These are phyloP conservation scores for Vaccinium vitisidaea DNA, from an alignment of 148 eudicot species.

Conservation along the genomic window DNA sequence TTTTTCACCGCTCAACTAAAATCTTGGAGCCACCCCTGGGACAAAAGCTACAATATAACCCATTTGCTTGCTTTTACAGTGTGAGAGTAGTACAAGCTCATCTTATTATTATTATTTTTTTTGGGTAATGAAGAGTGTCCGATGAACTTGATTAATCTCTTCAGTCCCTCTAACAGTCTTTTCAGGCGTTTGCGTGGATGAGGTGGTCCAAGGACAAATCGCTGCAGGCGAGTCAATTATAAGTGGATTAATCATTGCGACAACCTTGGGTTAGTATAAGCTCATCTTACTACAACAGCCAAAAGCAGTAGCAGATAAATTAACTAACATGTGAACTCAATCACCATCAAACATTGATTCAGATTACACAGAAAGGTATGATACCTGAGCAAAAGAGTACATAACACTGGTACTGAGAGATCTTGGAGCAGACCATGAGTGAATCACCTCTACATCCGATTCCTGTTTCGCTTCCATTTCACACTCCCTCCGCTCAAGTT, in stretches of 20 bases:
- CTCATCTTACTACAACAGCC: neutral
- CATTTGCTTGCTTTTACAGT: neutral
- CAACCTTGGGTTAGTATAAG: neutral
- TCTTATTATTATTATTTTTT: no score
- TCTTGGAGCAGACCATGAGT: constrained; percentile 96
- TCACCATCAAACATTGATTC: neutral
- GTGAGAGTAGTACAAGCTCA: neutral
- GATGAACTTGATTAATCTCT: no score
- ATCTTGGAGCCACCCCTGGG: no score
- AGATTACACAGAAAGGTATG: neutral
- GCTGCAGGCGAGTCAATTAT: no score
- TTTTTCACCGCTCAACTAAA: no score
- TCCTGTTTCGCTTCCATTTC: constrained; percentile 20
- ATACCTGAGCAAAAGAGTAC: constrained; percentile 98
- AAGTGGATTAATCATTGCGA: no score
- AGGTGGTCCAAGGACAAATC: no score
- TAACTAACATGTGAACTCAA: neutral
- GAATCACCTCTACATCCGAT: constrained; percentile 56
- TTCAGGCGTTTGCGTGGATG: no score
- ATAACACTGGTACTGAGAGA: constrained; percentile 88
- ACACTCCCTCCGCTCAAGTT: neutral
- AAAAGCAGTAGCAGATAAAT: neutral
- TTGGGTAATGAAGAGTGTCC: no score
- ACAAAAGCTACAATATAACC: neutral
- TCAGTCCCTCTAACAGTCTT: no score